Percentiles rank a stretch among this genome's conserved stretches.
These are phyloP conservation scores for Theobroma cacao DNA, from an alignment of 345 rosid species.

Conservation along the genomic window DNA sequence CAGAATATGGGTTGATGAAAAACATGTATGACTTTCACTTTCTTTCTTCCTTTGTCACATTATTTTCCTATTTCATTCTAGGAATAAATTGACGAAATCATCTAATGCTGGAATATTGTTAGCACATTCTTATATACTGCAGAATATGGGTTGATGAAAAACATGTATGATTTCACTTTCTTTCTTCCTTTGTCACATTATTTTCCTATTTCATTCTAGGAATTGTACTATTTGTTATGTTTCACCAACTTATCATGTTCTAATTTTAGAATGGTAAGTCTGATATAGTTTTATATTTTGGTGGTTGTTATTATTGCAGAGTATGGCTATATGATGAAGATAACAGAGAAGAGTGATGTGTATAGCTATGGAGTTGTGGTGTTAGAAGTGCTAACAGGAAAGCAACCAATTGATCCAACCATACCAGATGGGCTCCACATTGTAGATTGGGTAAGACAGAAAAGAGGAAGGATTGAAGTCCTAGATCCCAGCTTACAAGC, in stretches of 20 bases:
- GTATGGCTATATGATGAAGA: conserved; percentile 85
- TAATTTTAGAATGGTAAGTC: neutral
- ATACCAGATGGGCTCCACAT: conserved; percentile 72
- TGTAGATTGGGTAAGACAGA: conserved; percentile 69
- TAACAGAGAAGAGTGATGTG: conserved; percentile 85
- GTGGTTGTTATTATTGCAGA: conserved; percentile 34
- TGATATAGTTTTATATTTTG: neutral
- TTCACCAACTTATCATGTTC: neutral
- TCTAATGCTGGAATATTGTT: neutral
- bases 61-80: neutral
- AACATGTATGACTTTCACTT: neutral
- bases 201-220: neutral
- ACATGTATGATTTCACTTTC: neutral
- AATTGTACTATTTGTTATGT: neutral
- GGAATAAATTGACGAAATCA: neutral
- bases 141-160: neutral
- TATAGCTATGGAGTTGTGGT: conserved; percentile 93
- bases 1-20: neutral
- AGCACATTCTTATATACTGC: neutral
- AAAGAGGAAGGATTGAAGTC: conserved; percentile 41
- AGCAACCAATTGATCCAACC: conserved; percentile 87
- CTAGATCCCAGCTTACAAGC: conserved; percentile 39
- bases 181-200: neutral
- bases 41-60: neutral
- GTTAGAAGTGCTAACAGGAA: conserved; percentile 77